phyloP scores from a whole-genome alignment of 2,329 filamentous ascomycete species.

The Venturia oleaginea region DNA sequence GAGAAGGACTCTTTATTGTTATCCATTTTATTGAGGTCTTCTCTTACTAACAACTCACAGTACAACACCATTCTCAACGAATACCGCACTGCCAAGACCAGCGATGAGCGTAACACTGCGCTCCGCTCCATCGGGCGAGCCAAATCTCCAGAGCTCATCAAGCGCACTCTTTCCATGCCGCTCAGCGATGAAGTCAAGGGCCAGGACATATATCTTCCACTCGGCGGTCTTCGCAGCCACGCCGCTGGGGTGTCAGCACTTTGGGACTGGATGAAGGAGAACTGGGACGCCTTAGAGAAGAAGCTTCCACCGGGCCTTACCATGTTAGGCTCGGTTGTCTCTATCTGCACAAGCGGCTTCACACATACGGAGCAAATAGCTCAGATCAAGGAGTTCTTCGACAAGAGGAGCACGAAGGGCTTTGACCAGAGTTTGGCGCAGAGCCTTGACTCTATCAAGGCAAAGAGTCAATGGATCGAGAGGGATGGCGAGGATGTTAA shows the following conservation, averaged over 20 bases:
- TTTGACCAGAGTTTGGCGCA: slow-evolving; percentile 88
- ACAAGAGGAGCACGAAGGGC: slow-evolving; percentile 70
- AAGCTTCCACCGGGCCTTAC: slow-evolving; percentile 77
- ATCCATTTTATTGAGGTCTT: background rate
- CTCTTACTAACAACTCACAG: slow-evolving; percentile 19
- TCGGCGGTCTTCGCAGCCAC: slow-evolving; percentile 69
- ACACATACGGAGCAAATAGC: slow-evolving; percentile 66
- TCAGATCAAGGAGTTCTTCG: slow-evolving; percentile 73
- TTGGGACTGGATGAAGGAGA: slow-evolving; percentile 73
- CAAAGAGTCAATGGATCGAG: slow-evolving; percentile 74
- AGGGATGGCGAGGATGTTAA: slow-evolving; percentile 72
- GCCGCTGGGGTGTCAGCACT: slow-evolving; percentile 69
- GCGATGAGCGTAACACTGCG: slow-evolving; percentile 86
- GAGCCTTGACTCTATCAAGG: slow-evolving; percentile 72
- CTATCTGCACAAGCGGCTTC: slow-evolving; percentile 74
- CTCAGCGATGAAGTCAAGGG: slow-evolving; percentile 78
- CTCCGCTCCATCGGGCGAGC: slow-evolving; percentile 75
- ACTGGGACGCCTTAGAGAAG: slow-evolving; percentile 78
- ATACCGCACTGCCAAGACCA: slow-evolving; percentile 65
- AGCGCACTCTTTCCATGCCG: slow-evolving; percentile 67
- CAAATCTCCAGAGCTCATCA: slow-evolving; percentile 67
- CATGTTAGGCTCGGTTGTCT: slow-evolving; percentile 77
- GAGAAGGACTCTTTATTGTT: too few relatives aligned
- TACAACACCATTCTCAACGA: slow-evolving; percentile 70
- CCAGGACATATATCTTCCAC: slow-evolving; percentile 87